Evolutionary conservation across 495 filamentous ascomycete genomes (phyloP).

Genomic region (Lasiosphaeriaceae sp.): DNA sequence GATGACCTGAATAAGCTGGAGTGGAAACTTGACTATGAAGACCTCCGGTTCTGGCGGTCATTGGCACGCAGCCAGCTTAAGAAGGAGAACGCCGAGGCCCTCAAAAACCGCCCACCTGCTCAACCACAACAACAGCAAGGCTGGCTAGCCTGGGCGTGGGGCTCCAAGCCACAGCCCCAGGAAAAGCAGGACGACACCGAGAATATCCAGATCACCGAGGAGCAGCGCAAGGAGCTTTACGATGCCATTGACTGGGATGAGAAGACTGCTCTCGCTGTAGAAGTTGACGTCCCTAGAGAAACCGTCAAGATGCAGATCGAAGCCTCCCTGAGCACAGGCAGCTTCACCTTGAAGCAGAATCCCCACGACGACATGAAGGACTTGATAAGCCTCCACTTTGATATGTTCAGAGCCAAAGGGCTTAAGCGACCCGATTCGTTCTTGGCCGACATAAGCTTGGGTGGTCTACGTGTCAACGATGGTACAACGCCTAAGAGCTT

Average conservation of each 20-base stretch:
- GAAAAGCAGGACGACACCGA: conserved; percentile 57
- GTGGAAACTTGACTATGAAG: conserved; percentile 87
- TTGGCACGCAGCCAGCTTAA: conserved; percentile 89
- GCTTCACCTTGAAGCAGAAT: conserved; percentile 86
- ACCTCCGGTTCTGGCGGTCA: conserved; percentile 94
- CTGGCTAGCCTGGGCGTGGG: conserved; percentile 89
- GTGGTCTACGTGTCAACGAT: conserved; percentile 90
- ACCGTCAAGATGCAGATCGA: conserved; percentile 89
- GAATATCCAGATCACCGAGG: conserved; percentile 80
- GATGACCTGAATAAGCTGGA: conserved; percentile 74
- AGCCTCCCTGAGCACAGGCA: conserved; percentile 82
- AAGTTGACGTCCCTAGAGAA: conserved; percentile 83
- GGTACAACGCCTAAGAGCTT: conserved; percentile 87
- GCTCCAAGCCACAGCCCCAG: conserved; percentile 59
- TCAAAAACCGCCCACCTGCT: conserved; percentile 42
- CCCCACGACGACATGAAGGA: conserved; percentile 76
- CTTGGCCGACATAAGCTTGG: conserved; percentile 81
- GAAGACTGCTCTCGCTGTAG: conserved; percentile 81
- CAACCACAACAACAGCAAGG: conserved; percentile 58
- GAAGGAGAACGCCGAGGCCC: conserved; percentile 84
- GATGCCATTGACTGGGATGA: conserved; percentile 98
- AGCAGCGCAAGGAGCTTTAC: conserved; percentile 94
- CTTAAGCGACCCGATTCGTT: conserved; percentile 87
- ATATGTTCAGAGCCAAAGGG: conserved; percentile 84
- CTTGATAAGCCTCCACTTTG: conserved; percentile 85